Conservation (phyloP, 768 basidiomycete species). For the Suillus alpinus region DNA sequence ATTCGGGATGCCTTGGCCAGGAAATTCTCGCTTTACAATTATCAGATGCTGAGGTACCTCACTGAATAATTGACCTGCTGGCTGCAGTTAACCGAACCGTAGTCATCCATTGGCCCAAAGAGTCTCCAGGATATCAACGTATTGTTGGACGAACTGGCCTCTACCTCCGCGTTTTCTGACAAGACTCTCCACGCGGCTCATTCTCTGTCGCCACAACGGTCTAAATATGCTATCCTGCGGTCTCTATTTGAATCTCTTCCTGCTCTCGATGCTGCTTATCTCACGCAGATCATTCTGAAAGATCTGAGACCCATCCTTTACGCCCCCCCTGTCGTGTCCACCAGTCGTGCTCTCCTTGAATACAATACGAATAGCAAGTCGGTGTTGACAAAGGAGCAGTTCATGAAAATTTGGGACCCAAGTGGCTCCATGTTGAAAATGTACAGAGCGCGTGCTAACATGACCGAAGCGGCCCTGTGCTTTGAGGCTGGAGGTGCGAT, state of each 20-base stretch:
- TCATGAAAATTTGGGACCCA: constrained; percentile 73
- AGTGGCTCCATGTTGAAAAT: constrained; percentile 48
- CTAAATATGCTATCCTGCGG: constrained; percentile 41
- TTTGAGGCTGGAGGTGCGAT: constrained; percentile 35
- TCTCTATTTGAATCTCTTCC: constrained; percentile 58
- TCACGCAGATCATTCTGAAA: constrained; percentile 87
- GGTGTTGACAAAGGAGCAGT: constrained; percentile 56
- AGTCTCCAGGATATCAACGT: constrained; percentile 52
- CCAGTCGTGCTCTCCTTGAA: constrained; percentile 47
- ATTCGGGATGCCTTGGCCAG: constrained; percentile 67
- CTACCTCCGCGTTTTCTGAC: constrained; percentile 60
- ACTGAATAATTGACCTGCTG: neutral
- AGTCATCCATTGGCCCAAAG: constrained; percentile 24
- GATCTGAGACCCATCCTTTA: constrained; percentile 82
- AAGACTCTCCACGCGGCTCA: constrained; percentile 38
- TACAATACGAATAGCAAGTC: constrained; percentile 57
- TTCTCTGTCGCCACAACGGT: constrained; percentile 31
- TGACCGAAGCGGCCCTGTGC: constrained; percentile 54
- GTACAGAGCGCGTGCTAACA: constrained; percentile 52
- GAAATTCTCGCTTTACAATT: constrained; percentile 43
- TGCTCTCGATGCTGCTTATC: constrained; percentile 60
- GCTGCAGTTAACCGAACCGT: constrained; percentile 6
- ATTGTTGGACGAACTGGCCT: constrained; percentile 74
- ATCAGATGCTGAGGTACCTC: constrained; percentile 35
- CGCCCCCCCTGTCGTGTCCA: constrained; percentile 48